A percentile compares a stretch with the other conserved stretches of the same genome.
Conservation (phyloP, 331 rosid genomes). For the Pyracantha coccinea region DNA sequence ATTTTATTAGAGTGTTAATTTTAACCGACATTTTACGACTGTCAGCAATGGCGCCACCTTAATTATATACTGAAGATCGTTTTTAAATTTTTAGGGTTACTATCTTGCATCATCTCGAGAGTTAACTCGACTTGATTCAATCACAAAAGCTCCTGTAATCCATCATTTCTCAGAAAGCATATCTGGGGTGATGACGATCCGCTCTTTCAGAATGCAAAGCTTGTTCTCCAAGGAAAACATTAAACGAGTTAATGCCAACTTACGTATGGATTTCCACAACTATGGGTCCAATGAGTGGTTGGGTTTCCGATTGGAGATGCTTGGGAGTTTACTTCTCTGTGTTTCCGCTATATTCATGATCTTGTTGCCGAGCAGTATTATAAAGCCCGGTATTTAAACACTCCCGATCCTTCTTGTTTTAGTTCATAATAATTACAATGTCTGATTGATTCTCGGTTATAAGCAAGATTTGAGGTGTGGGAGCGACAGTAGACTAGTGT, state of each 20-base stretch:
- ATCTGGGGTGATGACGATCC: conserved; percentile 79
- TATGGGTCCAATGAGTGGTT: conserved; percentile 82
- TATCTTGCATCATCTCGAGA: conserved; percentile 82
- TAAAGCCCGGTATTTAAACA: conserved; percentile 58
- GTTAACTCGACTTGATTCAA: conserved; percentile 71
- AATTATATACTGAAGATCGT: not conserved
- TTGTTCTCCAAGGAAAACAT: conserved; percentile 47
- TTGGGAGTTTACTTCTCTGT: conserved; percentile 66
- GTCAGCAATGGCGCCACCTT: not conserved
- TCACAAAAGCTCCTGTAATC: conserved; percentile 88
- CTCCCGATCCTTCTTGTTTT: not conserved
- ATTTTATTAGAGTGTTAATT: not conserved
- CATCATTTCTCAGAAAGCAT: conserved; percentile 94
- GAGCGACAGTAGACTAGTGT: not conserved
- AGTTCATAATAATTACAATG: not conserved
- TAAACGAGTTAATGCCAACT: conserved; percentile 54
- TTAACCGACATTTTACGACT: too few species aligned
- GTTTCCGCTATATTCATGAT: conserved; percentile 69
- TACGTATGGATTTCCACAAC: conserved; percentile 89
- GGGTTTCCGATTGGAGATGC: conserved; percentile 79
- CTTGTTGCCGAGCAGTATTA: conserved; percentile 62
- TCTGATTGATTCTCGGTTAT: not conserved
- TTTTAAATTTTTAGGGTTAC: conserved; percentile 48
- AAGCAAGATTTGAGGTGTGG: not conserved
- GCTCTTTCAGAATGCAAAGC: conserved; percentile 52